Evolutionary conservation across 768 basidiomycete genomes (phyloP), one percentile per base, ranked within the genome.

Genomic region (Suillus sp.): DNA sequence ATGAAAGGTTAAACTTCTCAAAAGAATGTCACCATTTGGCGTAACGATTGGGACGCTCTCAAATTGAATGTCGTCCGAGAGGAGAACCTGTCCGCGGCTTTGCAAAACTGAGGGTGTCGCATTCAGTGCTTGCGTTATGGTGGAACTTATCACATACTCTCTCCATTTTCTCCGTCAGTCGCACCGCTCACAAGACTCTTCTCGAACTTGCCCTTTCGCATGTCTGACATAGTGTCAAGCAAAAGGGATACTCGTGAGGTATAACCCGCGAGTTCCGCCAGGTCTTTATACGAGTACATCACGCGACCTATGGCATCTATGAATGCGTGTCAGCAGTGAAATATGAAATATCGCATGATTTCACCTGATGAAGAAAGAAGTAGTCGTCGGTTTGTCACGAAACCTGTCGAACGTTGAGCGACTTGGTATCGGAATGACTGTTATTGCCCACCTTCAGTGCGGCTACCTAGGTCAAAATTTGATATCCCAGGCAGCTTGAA

Each of bases 271-370:
- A 99, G 85, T 73, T 99, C 96, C 5, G 94, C 88, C 4, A 99
- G 81, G 73, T 99, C 96, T 76, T 97, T 98, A 80, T 97, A 98
- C 3, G 93, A 95, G 74, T 96, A 96, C 93, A 99, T 95, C 34
- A 97, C 88, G 22, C 96, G 86, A 37, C 95, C 95, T 68, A 98
- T 92, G 1, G 96, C 96, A 78, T 99, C 96, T 86, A 67, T 63
- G 22, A 63, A 42, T 64, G 16, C 27, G 47, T 48, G 35, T 37
- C 35, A 32, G 8, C 20, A 53, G 64, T 38, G 25, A 40, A 60
- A 50, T 53, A 20, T 37, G 14, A 40, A 60, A 66, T 8, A 37
- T 58, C 25, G 30, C 59, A 34, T 38, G n/a, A 64, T 78, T 65
- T 57, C 64, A 87, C 90, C 90, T 64, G 91, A 92, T 4, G 93